Evolutionary conservation across 148 eudicot species (phyloP).

Genomic region (Cornus suecica): DNA sequence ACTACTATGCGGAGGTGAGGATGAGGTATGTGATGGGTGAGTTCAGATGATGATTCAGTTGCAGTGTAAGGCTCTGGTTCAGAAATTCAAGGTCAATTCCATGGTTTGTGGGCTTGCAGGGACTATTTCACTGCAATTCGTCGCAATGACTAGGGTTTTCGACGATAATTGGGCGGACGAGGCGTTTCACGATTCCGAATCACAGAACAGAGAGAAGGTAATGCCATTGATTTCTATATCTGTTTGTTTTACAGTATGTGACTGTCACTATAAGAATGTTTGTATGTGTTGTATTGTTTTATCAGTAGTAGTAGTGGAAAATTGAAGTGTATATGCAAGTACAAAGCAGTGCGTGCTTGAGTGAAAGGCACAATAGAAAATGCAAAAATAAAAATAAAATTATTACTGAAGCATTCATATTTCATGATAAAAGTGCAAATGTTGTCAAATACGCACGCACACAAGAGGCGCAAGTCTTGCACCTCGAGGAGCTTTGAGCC

Average conservation of each 20-base stretch:
- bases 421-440: too few relatives aligned
- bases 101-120: conserved; percentile 57
- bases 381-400: too few relatives aligned
- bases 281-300: too few relatives aligned
- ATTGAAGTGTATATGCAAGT: too few relatives aligned
- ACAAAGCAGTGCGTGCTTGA: too few relatives aligned
- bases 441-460: too few relatives aligned
- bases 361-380: too few relatives aligned
- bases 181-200: conserved; percentile 49
- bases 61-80: conserved; percentile 66
- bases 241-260: background rate
- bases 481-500: too few relatives aligned
- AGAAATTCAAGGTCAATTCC: conserved; percentile 49
- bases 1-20: conserved; percentile 46
- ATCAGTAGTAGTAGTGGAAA: too few relatives aligned
- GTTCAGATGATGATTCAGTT: conserved; percentile 60
- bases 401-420: too few relatives aligned
- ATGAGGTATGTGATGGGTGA: conserved; percentile 65
- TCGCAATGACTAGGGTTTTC: conserved; percentile 43
- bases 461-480: too few relatives aligned
- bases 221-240: background rate
- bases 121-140: conserved; percentile 55
- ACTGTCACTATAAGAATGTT: too few relatives aligned
- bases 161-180: conserved; percentile 66
- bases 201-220: conserved; percentile 62